Percentiles rank a stretch among this genome's conserved stretches.
Evolutionary conservation across 345 rosid species (phyloP).

Genomic region (Mallotus nudiflorus): DNA sequence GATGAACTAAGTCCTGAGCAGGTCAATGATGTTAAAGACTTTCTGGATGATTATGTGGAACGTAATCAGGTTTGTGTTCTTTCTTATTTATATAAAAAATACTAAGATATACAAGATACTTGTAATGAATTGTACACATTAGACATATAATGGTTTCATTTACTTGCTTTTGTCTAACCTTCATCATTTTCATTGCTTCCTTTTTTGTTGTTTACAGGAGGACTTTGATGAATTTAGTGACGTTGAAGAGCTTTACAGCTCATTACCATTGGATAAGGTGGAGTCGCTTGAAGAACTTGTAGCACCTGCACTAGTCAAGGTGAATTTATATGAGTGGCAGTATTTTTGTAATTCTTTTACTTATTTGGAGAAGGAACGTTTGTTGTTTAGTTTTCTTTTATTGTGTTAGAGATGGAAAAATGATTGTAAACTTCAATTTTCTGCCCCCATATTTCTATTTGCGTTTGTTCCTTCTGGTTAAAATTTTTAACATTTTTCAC

Average conservation of each 20-base stretch:
- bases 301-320: constrained; percentile 73
- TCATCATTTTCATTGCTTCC: neutral
- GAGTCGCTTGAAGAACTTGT: constrained; percentile 97
- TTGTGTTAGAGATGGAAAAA: neutral
- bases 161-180: constrained; percentile 3
- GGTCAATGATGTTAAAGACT: constrained; percentile 93
- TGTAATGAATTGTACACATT: neutral
- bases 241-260: constrained; percentile 84
- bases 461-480: constrained; percentile 1
- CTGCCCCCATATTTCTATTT: neutral
- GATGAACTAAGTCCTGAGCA: constrained; percentile 99
- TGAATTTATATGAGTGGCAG: constrained; percentile 28
- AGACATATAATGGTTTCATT: neutral
- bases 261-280: constrained; percentile 82
- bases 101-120: neutral
- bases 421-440: neutral
- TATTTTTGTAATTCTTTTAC: constrained; percentile 16
- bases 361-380: neutral
- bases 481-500: constrained; percentile 22
- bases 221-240: constrained; percentile 91
- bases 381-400: neutral
- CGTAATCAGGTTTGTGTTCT: constrained; percentile 81
- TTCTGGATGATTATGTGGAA: constrained; percentile 94
- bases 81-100: constrained; percentile 1
- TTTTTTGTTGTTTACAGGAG: constrained; percentile 48